phyloP scores from a whole-genome alignment of 306 rosid genomes.

The Vigna mungo region DNA sequence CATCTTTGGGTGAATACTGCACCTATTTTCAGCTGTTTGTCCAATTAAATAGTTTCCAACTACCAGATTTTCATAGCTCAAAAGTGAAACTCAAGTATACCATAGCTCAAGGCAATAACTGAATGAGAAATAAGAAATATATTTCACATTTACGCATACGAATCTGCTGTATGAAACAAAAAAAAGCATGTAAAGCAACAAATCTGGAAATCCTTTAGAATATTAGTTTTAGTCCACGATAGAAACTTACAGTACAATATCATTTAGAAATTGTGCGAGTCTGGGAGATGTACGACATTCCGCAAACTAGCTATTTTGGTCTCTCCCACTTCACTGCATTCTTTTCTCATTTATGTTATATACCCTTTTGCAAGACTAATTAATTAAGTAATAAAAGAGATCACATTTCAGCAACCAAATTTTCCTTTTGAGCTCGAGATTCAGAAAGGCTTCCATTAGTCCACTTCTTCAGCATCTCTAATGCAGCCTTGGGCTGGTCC shows the following conservation, averaged over 20 bases:
- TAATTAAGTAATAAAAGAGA: conserved; percentile 10
- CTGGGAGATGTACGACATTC: background rate
- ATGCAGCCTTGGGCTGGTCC: conserved; percentile 94
- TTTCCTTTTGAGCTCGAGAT: conserved; percentile 46
- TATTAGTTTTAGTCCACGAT: background rate
- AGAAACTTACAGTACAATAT: background rate
- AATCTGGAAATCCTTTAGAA: background rate
- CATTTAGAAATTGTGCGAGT: background rate
- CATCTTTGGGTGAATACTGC: background rate
- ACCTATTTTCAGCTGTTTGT: background rate
- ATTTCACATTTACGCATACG: background rate
- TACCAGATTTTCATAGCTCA: background rate
- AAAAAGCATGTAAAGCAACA: conserved; percentile 32
- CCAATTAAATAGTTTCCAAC: background rate
- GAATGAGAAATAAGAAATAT: background rate
- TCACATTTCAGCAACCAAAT: conserved; percentile 69
- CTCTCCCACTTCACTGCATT: conserved; percentile 14
- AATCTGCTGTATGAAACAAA: conserved; percentile 4
- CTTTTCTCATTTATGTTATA: background rate
- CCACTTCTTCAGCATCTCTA: conserved; percentile 93
- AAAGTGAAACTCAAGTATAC: background rate
- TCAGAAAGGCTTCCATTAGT: conserved; percentile 67
- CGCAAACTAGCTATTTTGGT: background rate
- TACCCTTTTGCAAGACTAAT: background rate
- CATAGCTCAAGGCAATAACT: background rate